Evolutionary conservation across 805 yeast genomes (phyloP).

Genomic region (Teunomyces aglyptinius): DNA sequence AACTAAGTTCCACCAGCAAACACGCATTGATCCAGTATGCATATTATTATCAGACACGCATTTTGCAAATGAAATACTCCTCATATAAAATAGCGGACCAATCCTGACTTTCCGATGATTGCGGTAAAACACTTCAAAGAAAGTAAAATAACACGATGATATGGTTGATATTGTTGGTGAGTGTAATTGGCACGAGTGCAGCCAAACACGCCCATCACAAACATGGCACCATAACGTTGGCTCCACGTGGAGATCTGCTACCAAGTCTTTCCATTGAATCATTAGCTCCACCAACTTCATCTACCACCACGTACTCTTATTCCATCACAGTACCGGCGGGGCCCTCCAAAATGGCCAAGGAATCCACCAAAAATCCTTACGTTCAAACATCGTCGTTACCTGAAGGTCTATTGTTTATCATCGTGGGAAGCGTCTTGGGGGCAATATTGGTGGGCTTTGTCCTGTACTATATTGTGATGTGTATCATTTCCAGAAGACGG

Average conservation of each 20-base stretch:
- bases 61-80: not conserved
- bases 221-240: conserved; percentile 1
- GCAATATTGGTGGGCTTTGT: conserved; percentile 17
- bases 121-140: not conserved
- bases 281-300: not conserved
- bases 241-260: not conserved
- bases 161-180: not conserved
- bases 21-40: not conserved
- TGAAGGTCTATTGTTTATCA: conserved; percentile 42
- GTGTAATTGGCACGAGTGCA: not conserved
- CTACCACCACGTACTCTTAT: conserved; percentile 4
- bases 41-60: not conserved
- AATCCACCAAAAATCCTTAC: conserved; percentile 27
- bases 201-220: conserved; percentile 5
- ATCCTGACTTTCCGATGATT: not conserved
- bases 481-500: conserved; percentile 19
- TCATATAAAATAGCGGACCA: not conserved
- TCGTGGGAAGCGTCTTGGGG: conserved; percentile 36
- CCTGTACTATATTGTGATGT: conserved; percentile 19
- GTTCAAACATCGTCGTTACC: conserved; percentile 23
- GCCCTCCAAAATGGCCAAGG: not conserved
- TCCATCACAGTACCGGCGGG: conserved; percentile 5
- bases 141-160: not conserved
- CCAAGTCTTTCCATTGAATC: not conserved
- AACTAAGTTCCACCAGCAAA: not conserved